Conservation (phyloP, 129 eudicot species). For the Lactuca sativa region DNA sequence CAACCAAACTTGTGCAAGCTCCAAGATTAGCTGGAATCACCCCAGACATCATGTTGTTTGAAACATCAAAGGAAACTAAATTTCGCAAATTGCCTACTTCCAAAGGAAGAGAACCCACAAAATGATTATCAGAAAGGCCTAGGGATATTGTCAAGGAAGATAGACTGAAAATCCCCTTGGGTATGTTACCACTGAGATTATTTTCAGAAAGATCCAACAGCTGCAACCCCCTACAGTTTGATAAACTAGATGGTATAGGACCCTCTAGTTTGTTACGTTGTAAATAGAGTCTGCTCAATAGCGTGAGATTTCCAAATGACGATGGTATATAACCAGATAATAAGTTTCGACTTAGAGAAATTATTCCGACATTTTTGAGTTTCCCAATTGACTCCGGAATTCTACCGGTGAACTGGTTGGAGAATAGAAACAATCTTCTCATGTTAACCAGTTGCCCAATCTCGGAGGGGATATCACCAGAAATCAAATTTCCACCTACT, state of each 20-base stretch:
- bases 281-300: not conserved
- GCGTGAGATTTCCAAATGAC: slow-evolving; percentile 28
- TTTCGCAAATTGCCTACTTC: slow-evolving; percentile 8
- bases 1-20: slow-evolving; percentile 6
- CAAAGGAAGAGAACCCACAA: slow-evolving; percentile 11
- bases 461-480: slow-evolving; percentile 23
- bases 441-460: slow-evolving; percentile 21
- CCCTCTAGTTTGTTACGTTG: slow-evolving; percentile 17
- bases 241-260: slow-evolving; percentile 12
- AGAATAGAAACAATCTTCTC: not conserved
- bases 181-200: slow-evolving; percentile 26
- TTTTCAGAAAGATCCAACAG: slow-evolving; percentile 15
- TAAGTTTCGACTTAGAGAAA: not conserved
- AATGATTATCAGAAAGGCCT: slow-evolving; percentile 18
- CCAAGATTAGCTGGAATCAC: slow-evolving; percentile 23
- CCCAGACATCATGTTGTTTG: slow-evolving; percentile 22
- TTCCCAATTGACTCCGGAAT: slow-evolving; percentile 19
- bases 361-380: not conserved
- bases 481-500: not conserved
- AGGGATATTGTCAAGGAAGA: slow-evolving; percentile 8
- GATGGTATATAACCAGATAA: slow-evolving; percentile 25
- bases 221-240: slow-evolving; percentile 10
- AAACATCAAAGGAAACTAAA: slow-evolving; percentile 3
- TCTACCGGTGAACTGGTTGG: slow-evolving; percentile 1
- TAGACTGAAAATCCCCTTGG: slow-evolving; percentile 5